Percentiles rank a stretch among this genome's conserved stretches.
phyloP scores from a whole-genome alignment of 2,329 filamentous ascomycete species.

The Arthroderma uncinatum region DNA sequence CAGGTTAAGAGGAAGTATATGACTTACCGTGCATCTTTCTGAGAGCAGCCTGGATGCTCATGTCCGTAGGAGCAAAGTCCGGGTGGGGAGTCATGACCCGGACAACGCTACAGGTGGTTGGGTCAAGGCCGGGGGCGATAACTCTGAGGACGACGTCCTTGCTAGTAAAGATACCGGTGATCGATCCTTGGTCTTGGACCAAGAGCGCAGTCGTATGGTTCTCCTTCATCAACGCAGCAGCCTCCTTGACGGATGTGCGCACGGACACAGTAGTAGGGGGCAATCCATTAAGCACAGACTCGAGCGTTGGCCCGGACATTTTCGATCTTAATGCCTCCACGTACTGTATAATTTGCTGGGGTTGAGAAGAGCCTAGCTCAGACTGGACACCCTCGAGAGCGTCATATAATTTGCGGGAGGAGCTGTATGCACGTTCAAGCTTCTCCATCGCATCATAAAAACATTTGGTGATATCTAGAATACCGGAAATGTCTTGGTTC shows the following conservation, averaged over 20 bases:
- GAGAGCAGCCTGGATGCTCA: constrained; percentile 96
- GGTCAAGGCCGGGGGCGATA: constrained; percentile 91
- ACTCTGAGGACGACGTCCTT: constrained; percentile 98
- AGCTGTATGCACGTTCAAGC: constrained; percentile 91
- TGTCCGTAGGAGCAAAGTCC: constrained; percentile 95
- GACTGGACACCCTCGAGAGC: constrained; percentile 95
- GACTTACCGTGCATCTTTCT: constrained; percentile 94
- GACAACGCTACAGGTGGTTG: constrained; percentile 89
- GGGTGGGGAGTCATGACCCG: constrained; percentile 98
- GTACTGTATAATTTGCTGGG: constrained; percentile 97
- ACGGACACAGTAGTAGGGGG: constrained; percentile 93
- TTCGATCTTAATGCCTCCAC: constrained; percentile 89
- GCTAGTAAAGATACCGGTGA: constrained; percentile 98
- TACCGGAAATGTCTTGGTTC: constrained; percentile 97
- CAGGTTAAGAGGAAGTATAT: constrained; percentile 5
- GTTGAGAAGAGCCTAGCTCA: constrained; percentile 87
- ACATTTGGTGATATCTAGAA: constrained; percentile 97
- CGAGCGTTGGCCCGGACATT: constrained; percentile 95
- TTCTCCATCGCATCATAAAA: constrained; percentile 99
- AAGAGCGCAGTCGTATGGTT: constrained; percentile 95
- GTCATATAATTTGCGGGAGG: constrained; percentile 95
- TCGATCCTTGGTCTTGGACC: constrained; percentile 91
- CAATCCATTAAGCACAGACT: constrained; percentile 82
- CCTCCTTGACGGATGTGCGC: constrained; percentile 90
- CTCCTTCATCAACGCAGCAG: constrained; percentile 93